A percentile compares a stretch with the other conserved stretches of the same genome.
These are phyloP conservation scores for Gracilaria gracilis DNA, from an alignment of 23 red algal genomes.

Conservation along the genomic window DNA sequence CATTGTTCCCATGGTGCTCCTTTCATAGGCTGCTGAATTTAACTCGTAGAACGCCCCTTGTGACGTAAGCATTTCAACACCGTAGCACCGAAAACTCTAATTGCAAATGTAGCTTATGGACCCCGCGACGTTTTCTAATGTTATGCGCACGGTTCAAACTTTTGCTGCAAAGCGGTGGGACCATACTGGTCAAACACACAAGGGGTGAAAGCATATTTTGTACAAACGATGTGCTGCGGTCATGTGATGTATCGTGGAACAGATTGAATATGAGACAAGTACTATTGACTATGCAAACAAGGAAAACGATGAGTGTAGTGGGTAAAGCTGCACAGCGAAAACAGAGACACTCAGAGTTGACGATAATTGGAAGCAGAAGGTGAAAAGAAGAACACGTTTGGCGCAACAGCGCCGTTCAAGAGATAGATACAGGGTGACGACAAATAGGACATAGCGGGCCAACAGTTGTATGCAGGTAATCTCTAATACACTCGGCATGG, in stretches of 20 bases:
- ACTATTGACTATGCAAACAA: not conserved
- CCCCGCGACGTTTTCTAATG: too few species aligned
- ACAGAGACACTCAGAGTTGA: not conserved
- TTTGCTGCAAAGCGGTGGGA: not conserved
- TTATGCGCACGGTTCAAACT: not conserved
- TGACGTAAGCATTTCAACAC: too few species aligned
- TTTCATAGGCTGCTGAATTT: too few species aligned
- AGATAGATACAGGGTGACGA: constrained; percentile 67
- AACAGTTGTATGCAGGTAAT: constrained; percentile 53
- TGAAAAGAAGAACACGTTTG: not conserved
- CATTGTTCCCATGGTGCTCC: too few species aligned
- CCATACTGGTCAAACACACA: not conserved
- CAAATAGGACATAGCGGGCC: constrained; percentile 62
- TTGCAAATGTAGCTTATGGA: too few species aligned
- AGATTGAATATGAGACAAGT: not conserved
- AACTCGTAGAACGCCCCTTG: too few species aligned
- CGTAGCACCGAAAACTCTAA: too few species aligned
- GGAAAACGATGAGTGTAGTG: not conserved
- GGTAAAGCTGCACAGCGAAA: not conserved
- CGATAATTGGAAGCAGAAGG: constrained; percentile 4
- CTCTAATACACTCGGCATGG: constrained; percentile 58
- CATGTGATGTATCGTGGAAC: not conserved
- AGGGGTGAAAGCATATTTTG: not conserved
- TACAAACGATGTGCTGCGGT: not conserved
- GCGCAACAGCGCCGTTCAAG: not conserved